Evolutionary conservation across 768 basidiomycete genomes (phyloP).

Genomic region (Pholiota microspora): DNA sequence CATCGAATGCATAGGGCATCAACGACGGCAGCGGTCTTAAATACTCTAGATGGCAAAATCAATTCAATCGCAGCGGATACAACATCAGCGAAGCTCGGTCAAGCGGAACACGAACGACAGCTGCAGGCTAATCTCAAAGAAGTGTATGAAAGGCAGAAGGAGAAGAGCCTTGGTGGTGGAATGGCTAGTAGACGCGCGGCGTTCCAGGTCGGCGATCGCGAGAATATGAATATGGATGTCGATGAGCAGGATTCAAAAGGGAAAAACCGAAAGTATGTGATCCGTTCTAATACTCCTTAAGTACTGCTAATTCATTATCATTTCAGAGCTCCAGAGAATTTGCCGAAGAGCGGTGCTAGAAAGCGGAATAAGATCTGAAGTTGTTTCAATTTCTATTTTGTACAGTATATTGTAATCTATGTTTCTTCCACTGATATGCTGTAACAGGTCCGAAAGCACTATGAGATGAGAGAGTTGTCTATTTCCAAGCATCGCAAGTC

Average conservation of each 20-base stretch:
- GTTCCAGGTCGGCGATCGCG: constrained; percentile 22
- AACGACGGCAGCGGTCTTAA: constrained; percentile 68
- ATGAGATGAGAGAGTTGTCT: no score
- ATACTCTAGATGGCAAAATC: constrained; percentile 73
- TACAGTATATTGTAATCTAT: not conserved
- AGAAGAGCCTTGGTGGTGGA: constrained; percentile 39
- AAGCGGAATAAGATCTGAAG: constrained; percentile 58
- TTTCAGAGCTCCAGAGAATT: constrained; percentile 38
- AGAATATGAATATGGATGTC: constrained; percentile 59
- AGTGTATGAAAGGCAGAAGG: constrained; percentile 62
- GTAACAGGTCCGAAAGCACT: no score
- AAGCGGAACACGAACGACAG: constrained; percentile 52
- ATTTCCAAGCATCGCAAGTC: not conserved
- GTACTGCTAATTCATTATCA: not conserved
- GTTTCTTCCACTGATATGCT: not conserved
- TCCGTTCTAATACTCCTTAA: constrained; percentile 1
- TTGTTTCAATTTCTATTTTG: not conserved
- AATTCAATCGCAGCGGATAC: constrained; percentile 46
- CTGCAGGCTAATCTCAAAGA: constrained; percentile 58
- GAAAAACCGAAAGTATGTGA: constrained; percentile 62
- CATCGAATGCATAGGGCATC: constrained; percentile 47
- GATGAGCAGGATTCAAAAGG: constrained; percentile 57
- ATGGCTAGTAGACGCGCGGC: constrained; percentile 22
- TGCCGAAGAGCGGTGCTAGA: constrained; percentile 43
- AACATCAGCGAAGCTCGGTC: constrained; percentile 36